A percentile compares a stretch with the other conserved stretches of the same genome.
Conservation (phyloP, 2,329 filamentous ascomycete genomes). For the Ceratocystis papillata region DNA sequence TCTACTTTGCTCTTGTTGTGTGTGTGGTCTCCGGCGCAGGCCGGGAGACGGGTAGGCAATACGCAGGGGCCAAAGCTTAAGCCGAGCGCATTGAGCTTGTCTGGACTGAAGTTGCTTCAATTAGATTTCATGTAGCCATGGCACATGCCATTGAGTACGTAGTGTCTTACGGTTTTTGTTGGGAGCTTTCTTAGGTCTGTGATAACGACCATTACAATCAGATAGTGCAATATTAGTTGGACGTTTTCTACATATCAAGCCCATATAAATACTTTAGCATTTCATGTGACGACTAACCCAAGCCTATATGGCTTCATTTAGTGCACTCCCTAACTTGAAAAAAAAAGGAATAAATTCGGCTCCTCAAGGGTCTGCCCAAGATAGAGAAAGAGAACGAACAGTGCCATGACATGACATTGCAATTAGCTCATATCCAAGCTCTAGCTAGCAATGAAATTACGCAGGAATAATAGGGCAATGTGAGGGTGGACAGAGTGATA, state of each 20-base stretch:
- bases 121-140: background rate
- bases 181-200: background rate
- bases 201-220: background rate
- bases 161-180: background rate
- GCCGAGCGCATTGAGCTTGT: background rate
- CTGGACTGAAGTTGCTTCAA: background rate
- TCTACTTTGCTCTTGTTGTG: background rate
- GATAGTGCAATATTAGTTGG: background rate
- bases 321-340: constrained; percentile 26
- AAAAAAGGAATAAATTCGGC: constrained; percentile 4
- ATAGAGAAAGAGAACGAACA: background rate
- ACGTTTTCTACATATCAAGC: background rate
- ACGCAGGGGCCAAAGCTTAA: background rate
- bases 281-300: background rate
- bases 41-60: background rate
- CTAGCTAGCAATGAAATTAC: background rate
- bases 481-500: constrained; percentile 23
- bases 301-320: background rate
- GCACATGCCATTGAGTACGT: background rate
- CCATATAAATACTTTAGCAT: background rate
- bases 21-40: background rate
- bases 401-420: background rate
- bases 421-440: constrained; percentile 8
- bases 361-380: no score
- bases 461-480: background rate